Evolutionary conservation across 345 rosid genomes (phyloP).

Genomic region (Dimocarpus longan): DNA sequence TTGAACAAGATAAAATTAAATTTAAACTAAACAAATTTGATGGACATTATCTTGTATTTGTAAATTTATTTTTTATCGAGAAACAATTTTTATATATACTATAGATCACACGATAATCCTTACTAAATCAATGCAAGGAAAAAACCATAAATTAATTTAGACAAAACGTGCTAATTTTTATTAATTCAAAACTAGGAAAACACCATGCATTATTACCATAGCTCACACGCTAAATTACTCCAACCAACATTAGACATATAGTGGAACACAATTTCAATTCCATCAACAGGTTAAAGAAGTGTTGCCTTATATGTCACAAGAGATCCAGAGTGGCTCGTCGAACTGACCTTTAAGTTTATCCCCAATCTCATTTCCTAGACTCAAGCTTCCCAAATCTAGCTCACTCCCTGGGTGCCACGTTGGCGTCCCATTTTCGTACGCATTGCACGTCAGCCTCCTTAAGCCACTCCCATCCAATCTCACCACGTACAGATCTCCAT

Average conservation of each 20-base stretch:
- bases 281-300: not conserved
- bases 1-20: too few species aligned
- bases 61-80: too few species aligned
- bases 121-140: too few species aligned
- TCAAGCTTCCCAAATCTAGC: conserved; percentile 32
- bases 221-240: too few species aligned
- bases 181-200: too few species aligned
- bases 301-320: conserved; percentile 41
- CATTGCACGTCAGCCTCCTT: conserved; percentile 84
- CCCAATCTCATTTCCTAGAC: conserved; percentile 36
- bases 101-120: too few species aligned
- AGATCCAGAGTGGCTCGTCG: conserved; percentile 74
- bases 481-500: conserved; percentile 65
- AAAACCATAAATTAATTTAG: too few species aligned
- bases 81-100: too few species aligned
- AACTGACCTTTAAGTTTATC: conserved; percentile 59
- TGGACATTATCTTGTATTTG: too few species aligned
- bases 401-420: conserved; percentile 55
- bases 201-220: not conserved
- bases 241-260: not conserved
- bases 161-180: too few species aligned
- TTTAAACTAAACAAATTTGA: too few species aligned
- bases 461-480: conserved; percentile 68
- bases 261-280: too few species aligned
- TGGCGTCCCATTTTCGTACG: conserved; percentile 84